Conservation (phyloP, 31 red algal species). For the Odonthalia washingtoniensis region DNA sequence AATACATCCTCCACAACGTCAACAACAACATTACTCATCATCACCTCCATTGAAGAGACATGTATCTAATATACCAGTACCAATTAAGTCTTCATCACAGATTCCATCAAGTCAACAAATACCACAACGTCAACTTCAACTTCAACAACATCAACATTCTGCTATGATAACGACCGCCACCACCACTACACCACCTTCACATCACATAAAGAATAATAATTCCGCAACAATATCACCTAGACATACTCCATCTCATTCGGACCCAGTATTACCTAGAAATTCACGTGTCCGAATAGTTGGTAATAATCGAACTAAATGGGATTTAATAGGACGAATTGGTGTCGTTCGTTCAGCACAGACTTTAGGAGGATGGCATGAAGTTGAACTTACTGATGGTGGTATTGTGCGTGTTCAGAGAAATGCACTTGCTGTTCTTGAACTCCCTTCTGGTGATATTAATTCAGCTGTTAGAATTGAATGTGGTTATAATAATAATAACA, state of each 20-base stretch:
- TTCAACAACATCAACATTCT: too few species aligned
- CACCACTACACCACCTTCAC: conserved; percentile 8
- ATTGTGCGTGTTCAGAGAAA: conserved; percentile 91
- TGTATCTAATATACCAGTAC: too few species aligned
- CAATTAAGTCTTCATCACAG: too few species aligned
- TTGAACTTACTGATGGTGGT: conserved; percentile 65
- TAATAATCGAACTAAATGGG: conserved; percentile 96
- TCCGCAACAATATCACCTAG: not conserved
- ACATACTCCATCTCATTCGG: conserved; percentile 42
- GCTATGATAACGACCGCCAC: too few species aligned
- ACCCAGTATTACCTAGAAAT: conserved; percentile 51
- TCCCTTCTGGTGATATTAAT: conserved; percentile 20
- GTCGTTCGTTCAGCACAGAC: conserved; percentile 72
- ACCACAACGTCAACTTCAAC: too few species aligned
- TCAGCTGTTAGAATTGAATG: conserved; percentile 1
- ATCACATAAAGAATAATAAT: conserved; percentile 1
- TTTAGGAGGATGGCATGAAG: conserved; percentile 93
- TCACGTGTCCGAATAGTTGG: conserved; percentile 84
- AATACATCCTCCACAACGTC: too few species aligned
- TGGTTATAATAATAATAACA: too few species aligned
- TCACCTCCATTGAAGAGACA: too few species aligned
- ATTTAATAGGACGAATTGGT: conserved; percentile 73
- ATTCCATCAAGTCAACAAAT: too few species aligned
- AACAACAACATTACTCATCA: too few species aligned
- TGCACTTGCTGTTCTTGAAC: conserved; percentile 69